Evolutionary conservation across 164 flowering plant species (phyloP).

Genomic region (Vitis riparia): DNA sequence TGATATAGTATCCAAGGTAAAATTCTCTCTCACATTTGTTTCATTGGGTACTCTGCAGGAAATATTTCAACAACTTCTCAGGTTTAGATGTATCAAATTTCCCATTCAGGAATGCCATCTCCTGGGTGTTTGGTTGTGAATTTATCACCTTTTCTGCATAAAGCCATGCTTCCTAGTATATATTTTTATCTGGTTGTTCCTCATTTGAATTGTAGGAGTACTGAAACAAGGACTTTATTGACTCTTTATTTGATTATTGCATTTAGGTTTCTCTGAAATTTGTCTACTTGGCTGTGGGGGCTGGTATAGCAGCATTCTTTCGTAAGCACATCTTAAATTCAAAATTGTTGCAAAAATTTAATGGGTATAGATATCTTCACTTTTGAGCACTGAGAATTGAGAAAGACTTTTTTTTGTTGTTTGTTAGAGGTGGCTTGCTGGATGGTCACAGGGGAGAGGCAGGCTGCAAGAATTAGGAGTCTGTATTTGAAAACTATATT

Average conservation of each 20-base stretch:
- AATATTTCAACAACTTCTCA: too few relatives aligned
- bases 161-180: too few relatives aligned
- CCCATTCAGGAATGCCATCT: too few relatives aligned
- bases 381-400: neutral
- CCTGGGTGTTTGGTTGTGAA: too few relatives aligned
- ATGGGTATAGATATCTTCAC: neutral
- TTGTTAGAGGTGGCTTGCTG: slow-evolving; percentile 54
- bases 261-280: slow-evolving; percentile 38
- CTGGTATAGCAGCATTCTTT: slow-evolving; percentile 34
- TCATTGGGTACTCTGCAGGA: neutral
- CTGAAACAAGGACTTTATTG: neutral
- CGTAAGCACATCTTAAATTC: slow-evolving; percentile 36
- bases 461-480: slow-evolving; percentile 44
- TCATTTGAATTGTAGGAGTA: too few relatives aligned
- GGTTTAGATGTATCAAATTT: too few relatives aligned
- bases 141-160: too few relatives aligned
- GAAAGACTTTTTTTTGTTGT: neutral
- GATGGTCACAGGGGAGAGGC: slow-evolving; percentile 61
- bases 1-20: slow-evolving; percentile 35
- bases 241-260: neutral
- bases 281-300: slow-evolving; percentile 39
- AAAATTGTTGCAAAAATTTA: neutral
- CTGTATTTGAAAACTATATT: slow-evolving; percentile 45
- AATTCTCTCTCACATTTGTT: too few relatives aligned
- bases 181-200: too few relatives aligned